phyloP scores from a whole-genome alignment of 768 basidiomycete genomes.

The Leucocoprinus sp. region DNA sequence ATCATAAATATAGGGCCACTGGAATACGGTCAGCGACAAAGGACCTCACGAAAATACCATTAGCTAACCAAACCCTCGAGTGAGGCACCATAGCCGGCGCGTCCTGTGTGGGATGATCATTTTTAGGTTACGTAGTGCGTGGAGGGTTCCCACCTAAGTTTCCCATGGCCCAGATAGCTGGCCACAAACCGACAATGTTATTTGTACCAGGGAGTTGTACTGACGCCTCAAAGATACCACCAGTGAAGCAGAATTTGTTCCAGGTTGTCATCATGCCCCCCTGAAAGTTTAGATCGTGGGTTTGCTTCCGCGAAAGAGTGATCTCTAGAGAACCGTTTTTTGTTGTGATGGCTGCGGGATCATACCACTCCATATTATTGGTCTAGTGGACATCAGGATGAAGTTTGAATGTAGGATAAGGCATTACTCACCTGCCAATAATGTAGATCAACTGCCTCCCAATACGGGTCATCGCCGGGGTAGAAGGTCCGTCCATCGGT shows the following conservation, averaged over 20 bases:
- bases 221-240: constrained; percentile 66
- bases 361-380: constrained; percentile 83
- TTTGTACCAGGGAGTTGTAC: constrained; percentile 63
- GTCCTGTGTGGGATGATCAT: constrained; percentile 31
- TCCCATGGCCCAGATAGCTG: constrained; percentile 75
- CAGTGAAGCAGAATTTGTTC: constrained; percentile 96
- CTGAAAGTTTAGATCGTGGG: constrained; percentile 65
- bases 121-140: background rate
- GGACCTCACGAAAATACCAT: background rate
- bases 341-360: constrained; percentile 72
- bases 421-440: constrained; percentile 55
- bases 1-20: constrained; percentile 84
- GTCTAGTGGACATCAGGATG: constrained; percentile 30
- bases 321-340: constrained; percentile 66
- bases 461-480: constrained; percentile 84
- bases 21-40: constrained; percentile 2
- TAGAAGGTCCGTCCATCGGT: constrained; percentile 73
- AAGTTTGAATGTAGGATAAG: background rate
- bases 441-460: constrained; percentile 78
- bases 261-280: constrained; percentile 61
- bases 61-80: constrained; percentile 64
- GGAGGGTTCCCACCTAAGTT: constrained; percentile 48
- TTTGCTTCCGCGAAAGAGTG: constrained; percentile 57
- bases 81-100: constrained; percentile 83
- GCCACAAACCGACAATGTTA: constrained; percentile 67